Base-by-base conservation (phyloP, 116 monocot species). In the Phalaenopsis hybrid region DNA sequence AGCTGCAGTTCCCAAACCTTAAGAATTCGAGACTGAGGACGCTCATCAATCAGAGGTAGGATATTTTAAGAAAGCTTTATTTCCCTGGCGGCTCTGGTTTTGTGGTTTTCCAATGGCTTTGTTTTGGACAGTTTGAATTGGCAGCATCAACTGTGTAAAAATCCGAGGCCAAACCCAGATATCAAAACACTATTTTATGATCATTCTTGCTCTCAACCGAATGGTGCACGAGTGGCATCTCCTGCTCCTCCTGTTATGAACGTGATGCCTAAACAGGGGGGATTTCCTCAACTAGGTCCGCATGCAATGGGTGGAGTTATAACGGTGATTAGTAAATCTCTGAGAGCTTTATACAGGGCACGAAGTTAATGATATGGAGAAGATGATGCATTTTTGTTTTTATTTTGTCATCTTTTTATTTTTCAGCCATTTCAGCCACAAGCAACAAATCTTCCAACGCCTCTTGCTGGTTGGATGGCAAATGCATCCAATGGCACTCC, bases 11-110 rank as follows among this genome's bases (percentile, higher is more conserved):
- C 73, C 94, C 94, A 6, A 89, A 88, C 85, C 75, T 94, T 5
- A 94, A 88, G 58, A 84, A 90, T 3, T 89, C 92, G 50, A 83
- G 94, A 17, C 74, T 94, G 33, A 84, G 90, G 78, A 92, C 92
- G 76, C 83, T 94, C 48, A 88, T 94, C n/a, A 94, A 94, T 79
- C 92, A 92, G 81, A 94, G 94, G 94, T 87, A 86, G 25, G 44
- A 63, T 50, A 43, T 61, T 75, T 20, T 76, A 25, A 18, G 23
- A 2, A 59, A 8, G 57, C 41, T 45, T 34, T 11, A 67, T 31
- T 76, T 5, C 28, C 43, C 33, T 0, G 15, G 2, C 11, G 4
- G 18, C 49, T 25, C 6, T 45, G 25, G 16, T 25, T 44, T 80
- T 33, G 13, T 50, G 51, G 78, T n/a, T 13, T 52, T 48, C 78